Conservation (phyloP, 768 basidiomycete species). For the Russula foetens region DNA sequence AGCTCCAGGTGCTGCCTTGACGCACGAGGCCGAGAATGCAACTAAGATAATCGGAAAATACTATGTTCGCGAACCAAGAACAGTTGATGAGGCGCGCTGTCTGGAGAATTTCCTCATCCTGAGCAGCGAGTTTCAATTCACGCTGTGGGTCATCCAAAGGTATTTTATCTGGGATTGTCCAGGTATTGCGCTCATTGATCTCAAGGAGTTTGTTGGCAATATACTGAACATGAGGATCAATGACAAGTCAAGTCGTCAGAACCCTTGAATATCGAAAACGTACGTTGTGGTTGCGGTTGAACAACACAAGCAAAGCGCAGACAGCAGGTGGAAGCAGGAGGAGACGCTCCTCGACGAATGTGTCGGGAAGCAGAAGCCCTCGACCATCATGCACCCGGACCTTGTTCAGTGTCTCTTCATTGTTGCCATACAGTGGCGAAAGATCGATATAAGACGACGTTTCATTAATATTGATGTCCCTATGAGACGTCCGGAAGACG, state of each 20-base stretch:
- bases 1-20: slow-evolving; percentile 67
- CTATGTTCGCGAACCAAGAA: slow-evolving; percentile 70
- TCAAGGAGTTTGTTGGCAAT: slow-evolving; percentile 70
- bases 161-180: slow-evolving; percentile 44
- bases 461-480: no score
- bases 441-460: no score
- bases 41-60: slow-evolving; percentile 80
- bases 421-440: no score
- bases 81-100: slow-evolving; percentile 71
- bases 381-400: no score
- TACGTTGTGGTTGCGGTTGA: no score
- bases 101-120: slow-evolving; percentile 62
- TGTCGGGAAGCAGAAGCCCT: no score
- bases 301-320: no score
- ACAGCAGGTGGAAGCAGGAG: no score
- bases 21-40: slow-evolving; percentile 70
- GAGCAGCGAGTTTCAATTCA: slow-evolving; percentile 28
- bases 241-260: no score
- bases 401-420: slow-evolving; percentile 49
- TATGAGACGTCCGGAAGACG: no score
- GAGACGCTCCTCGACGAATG: no score
- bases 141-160: slow-evolving; percentile 22
- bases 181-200: slow-evolving; percentile 71
- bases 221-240: slow-evolving; percentile 42
- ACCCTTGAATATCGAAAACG: no score